Percentiles rank a stretch among this genome's conserved stretches.
These are phyloP conservation scores for Apiotrichum sp. DNA, from an alignment of 1,284 basidiomycete species.

Conservation along the genomic window DNA sequence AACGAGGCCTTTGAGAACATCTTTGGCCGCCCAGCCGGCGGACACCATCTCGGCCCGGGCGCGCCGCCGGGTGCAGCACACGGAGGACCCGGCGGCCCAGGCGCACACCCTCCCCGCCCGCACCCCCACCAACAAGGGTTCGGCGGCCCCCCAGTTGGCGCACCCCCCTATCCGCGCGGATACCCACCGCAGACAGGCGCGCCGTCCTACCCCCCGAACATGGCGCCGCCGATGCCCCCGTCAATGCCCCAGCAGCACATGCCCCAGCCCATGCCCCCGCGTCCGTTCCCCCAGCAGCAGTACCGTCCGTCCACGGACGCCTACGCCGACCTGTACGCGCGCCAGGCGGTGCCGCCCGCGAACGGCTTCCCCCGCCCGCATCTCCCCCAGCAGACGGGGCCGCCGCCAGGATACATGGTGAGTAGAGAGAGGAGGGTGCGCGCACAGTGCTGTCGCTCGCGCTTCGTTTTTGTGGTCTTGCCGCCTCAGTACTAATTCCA, in stretches of 20 bases:
- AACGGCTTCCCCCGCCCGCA: background rate
- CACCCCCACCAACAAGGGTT: background rate
- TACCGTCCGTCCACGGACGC: background rate
- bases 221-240: background rate
- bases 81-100: background rate
- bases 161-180: background rate
- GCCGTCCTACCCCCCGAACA: background rate
- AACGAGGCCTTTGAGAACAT: conserved; percentile 47
- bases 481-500: background rate
- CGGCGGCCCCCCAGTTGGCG: background rate
- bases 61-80: background rate
- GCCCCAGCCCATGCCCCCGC: conserved; percentile 1
- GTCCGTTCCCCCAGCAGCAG: conserved; percentile 5
- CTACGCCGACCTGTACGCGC: too few species aligned
- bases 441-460: too few species aligned
- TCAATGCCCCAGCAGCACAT: background rate
- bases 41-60: conserved; percentile 36
- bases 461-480: too few species aligned
- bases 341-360: background rate
- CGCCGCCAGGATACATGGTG: too few species aligned
- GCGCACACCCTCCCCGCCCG: background rate
- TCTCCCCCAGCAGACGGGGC: background rate
- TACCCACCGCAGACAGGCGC: background rate
- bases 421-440: background rate
- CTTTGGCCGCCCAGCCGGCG: conserved; percentile 44